Percentiles rank a stretch among this genome's conserved stretches.
These are phyloP conservation scores for Friedmanniomyces simplex DNA, from an alignment of 495 filamentous ascomycete species.

Conservation along the genomic window DNA sequence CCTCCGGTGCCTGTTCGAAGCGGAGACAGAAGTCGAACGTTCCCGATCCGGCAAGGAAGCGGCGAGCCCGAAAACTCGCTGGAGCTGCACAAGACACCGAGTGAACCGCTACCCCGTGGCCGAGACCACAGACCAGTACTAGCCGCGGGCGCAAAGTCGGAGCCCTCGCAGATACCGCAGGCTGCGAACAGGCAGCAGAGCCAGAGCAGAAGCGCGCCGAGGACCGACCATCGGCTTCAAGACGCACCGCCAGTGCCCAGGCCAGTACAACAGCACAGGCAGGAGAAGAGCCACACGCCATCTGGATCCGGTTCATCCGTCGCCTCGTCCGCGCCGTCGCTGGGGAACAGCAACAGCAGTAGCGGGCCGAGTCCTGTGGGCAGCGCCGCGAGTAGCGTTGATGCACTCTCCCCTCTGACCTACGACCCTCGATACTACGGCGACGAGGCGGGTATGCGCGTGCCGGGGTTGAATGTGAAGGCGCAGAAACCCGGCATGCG, in stretches of 20 bases:
- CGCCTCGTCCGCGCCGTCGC: conserved; percentile 12
- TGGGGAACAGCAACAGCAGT: conserved; percentile 9
- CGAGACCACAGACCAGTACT: conserved; percentile 13
- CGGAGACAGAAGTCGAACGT: conserved; percentile 22
- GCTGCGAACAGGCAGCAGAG: neutral
- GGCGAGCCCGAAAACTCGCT: conserved; percentile 3
- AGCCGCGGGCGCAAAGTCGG: neutral
- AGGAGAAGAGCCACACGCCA: conserved; percentile 10
- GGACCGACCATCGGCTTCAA: conserved; percentile 6
- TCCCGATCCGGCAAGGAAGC: conserved; percentile 24
- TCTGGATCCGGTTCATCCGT: conserved; percentile 18
- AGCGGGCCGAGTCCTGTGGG: conserved; percentile 11
- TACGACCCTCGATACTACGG: neutral
- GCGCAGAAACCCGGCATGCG: conserved; percentile 13
- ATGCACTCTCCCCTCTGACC: conserved; percentile 10
- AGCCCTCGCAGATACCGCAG: conserved; percentile 7
- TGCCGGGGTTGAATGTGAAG: conserved; percentile 8
- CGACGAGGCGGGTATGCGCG: conserved; percentile 11
- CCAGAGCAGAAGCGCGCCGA: conserved; percentile 4
- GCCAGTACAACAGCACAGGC: conserved; percentile 8
- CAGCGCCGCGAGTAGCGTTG: conserved; percentile 19
- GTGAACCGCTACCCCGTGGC: conserved; percentile 10
- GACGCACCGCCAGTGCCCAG: conserved; percentile 19
- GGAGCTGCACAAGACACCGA: conserved; percentile 12
- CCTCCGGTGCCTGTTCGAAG: conserved; percentile 6